phyloP scores from a whole-genome alignment of 306 rosid species.

The Trichosanthes truncata region DNA sequence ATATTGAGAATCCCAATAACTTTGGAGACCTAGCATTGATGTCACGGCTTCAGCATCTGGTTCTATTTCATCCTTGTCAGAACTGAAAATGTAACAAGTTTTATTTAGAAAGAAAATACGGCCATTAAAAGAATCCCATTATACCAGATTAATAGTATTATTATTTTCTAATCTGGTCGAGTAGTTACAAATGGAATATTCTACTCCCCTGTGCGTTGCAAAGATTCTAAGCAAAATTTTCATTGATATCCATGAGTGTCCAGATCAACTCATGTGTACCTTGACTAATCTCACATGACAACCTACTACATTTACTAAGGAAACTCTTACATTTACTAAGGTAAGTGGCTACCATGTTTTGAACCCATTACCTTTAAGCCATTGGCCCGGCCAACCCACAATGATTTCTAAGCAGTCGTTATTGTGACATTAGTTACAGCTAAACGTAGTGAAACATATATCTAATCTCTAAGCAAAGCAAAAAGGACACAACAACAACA shows the following conservation, averaged over 20 bases:
- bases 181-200: background rate
- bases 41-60: slow-evolving; percentile 61
- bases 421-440: background rate
- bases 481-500: background rate
- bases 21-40: slow-evolving; percentile 87
- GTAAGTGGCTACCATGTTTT: background rate
- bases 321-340: background rate
- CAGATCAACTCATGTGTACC: background rate
- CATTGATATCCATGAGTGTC: background rate
- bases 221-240: background rate
- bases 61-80: slow-evolving; percentile 87
- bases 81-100: slow-evolving; percentile 34
- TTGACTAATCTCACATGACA: background rate
- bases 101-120: slow-evolving; percentile 3
- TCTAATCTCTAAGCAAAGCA: background rate
- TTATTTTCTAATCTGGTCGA: background rate
- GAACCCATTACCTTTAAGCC: background rate
- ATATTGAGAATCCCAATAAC: slow-evolving; percentile 87
- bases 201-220: background rate
- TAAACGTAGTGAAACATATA: background rate
- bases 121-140: background rate
- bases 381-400: background rate
- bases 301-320: background rate
- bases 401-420: background rate
- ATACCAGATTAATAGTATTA: background rate